Evolutionary conservation across 805 yeast species (phyloP).

Genomic region (Suhomyces sp.): DNA sequence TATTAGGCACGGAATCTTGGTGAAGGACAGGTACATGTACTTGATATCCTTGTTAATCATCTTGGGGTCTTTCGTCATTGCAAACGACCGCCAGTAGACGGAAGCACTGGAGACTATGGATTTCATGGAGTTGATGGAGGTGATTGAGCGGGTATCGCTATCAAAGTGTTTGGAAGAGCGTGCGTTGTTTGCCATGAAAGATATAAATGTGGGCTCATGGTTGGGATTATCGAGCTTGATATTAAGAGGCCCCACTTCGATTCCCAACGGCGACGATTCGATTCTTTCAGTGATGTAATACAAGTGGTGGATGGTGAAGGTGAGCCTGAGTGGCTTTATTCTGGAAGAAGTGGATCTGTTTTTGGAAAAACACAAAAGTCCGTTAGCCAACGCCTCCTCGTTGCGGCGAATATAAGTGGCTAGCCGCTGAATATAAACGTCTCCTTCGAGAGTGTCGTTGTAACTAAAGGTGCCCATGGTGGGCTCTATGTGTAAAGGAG

Average conservation of each 20-base stretch:
- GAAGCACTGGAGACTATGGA: constrained; percentile 46
- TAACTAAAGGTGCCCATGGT: constrained; percentile 23
- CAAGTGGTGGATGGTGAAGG: constrained; percentile 61
- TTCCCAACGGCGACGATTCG: constrained; percentile 44
- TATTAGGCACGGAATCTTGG: constrained; percentile 62
- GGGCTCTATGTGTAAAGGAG: not conserved
- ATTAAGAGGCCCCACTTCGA: constrained; percentile 61
- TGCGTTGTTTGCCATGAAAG: constrained; percentile 59
- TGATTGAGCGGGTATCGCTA: constrained; percentile 47
- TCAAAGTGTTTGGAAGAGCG: constrained; percentile 38
- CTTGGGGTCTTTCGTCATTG: constrained; percentile 40
- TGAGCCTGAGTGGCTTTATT: constrained; percentile 53
- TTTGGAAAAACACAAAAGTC: constrained; percentile 52
- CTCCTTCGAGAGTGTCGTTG: constrained; percentile 50
- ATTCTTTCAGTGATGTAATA: constrained; percentile 60
- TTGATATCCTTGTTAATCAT: constrained; percentile 48
- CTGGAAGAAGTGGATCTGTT: constrained; percentile 19
- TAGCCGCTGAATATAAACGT: constrained; percentile 52
- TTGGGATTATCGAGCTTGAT: constrained; percentile 57
- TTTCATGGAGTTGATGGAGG: constrained; percentile 58
- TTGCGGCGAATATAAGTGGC: constrained; percentile 53
- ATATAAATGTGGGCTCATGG: constrained; percentile 52
- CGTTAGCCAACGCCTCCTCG: constrained; percentile 59
- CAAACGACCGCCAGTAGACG: constrained; percentile 38
- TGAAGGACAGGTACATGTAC: constrained; percentile 60